Percentiles rank a stretch among this genome's conserved stretches.
Evolutionary conservation across 192 early-diverging fungal species (phyloP).

Genomic region (Backusella tarrabulga): DNA sequence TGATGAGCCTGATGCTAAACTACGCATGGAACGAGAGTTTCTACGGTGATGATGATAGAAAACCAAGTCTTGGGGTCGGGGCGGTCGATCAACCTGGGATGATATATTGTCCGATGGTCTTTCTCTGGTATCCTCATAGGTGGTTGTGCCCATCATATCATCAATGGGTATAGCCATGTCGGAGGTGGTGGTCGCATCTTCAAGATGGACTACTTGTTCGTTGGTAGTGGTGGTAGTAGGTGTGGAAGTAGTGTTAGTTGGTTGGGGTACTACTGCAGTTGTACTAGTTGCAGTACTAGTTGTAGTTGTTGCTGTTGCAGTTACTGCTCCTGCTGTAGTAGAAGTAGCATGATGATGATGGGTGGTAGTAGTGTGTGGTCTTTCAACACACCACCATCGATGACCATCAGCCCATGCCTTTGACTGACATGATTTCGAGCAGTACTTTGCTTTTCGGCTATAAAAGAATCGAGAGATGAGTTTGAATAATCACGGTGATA

Average conservation of each 20-base stretch:
- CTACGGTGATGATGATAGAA: conserved; percentile 22
- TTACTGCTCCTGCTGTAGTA: conserved; percentile 16
- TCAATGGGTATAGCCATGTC: conserved; percentile 24
- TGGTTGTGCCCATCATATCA: not conserved
- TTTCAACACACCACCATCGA: conserved; percentile 77
- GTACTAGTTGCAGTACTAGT: not conserved
- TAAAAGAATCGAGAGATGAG: not conserved
- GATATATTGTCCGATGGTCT: not conserved
- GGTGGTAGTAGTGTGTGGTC: conserved; percentile 14
- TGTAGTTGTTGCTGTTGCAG: conserved; percentile 11
- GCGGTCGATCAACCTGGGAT: conserved; percentile 9
- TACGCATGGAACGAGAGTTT: conserved; percentile 25
- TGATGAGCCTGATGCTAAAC: conserved; percentile 29
- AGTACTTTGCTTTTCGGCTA: conserved; percentile 82
- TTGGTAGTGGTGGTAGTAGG: not conserved
- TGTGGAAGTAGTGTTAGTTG: not conserved
- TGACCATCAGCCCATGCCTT: conserved; percentile 80
- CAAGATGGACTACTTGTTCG: conserved; percentile 30
- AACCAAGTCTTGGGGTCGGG: conserved; percentile 2
- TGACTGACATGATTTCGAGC: conserved; percentile 74
- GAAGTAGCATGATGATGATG: conserved; percentile 1
- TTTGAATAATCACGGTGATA: not conserved
- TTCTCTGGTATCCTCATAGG: not conserved
- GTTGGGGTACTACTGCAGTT: conserved; percentile 20
- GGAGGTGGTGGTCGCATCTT: conserved; percentile 19